A percentile compares a stretch with the other conserved stretches of the same genome.
Conservation (phyloP, 225 moss, liverwort and hornwort species). For the Polytrichum formosum region DNA sequence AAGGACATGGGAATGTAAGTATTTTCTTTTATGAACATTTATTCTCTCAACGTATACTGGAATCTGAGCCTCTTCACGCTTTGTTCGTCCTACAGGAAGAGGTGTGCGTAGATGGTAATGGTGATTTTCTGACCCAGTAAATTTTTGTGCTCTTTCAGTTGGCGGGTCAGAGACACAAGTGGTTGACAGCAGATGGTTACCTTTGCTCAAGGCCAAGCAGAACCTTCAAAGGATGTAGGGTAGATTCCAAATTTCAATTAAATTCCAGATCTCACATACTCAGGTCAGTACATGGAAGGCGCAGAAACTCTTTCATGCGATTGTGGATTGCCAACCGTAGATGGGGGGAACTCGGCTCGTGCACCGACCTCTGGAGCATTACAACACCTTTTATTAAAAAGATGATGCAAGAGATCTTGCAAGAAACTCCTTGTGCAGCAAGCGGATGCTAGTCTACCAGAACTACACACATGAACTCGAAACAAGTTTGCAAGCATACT, state of each 20-base stretch:
- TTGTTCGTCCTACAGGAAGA: not conserved
- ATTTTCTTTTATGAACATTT: too few relatives aligned
- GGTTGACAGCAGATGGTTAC: conserved; percentile 48
- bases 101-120: not conserved
- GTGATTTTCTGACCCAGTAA: conserved; percentile 1
- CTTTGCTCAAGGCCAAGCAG: conserved; percentile 40
- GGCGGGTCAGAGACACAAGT: conserved; percentile 19
- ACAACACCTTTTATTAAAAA: too few relatives aligned
- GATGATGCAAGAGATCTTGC: too few relatives aligned
- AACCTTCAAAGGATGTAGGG: conserved; percentile 17
- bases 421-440: too few relatives aligned
- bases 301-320: not conserved
- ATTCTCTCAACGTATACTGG: not conserved
- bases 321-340: too few relatives aligned
- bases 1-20: conserved; percentile 48
- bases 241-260: not conserved
- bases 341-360: too few relatives aligned
- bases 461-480: too few relatives aligned
- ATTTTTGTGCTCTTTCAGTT: conserved; percentile 18
- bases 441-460: too few relatives aligned
- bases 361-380: too few relatives aligned
- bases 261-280: not conserved
- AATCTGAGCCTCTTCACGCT: not conserved
- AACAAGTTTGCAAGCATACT: too few relatives aligned
- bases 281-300: not conserved